Evolutionary conservation across 768 basidiomycete species (phyloP).

Genomic region (Suillus fuscotomentosus): DNA sequence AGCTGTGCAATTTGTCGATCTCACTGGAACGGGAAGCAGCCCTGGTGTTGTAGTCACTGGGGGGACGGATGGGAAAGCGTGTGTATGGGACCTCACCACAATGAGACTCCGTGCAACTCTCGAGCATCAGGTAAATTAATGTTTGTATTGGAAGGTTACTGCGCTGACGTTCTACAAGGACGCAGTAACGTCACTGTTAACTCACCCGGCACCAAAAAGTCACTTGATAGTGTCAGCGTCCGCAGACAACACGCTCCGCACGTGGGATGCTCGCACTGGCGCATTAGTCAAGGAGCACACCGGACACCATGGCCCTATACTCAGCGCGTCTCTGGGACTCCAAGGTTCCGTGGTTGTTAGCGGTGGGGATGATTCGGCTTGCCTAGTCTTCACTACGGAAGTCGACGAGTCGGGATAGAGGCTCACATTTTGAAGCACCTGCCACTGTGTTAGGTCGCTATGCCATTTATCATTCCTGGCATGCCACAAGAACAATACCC

Average conservation of each 20-base stretch:
- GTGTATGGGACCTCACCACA: slow-evolving; percentile 91
- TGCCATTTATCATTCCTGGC: background rate
- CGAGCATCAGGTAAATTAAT: slow-evolving; percentile 66
- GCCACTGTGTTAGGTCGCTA: background rate
- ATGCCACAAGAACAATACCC: background rate
- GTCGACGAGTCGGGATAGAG: slow-evolving; percentile 13
- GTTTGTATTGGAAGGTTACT: background rate
- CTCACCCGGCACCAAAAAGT: slow-evolving; percentile 70
- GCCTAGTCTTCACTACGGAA: slow-evolving; percentile 78
- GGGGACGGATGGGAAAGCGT: slow-evolving; percentile 91
- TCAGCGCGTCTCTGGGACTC: slow-evolving; percentile 70
- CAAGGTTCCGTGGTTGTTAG: slow-evolving; percentile 76
- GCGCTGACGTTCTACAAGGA: slow-evolving; percentile 49
- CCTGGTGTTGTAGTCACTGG: slow-evolving; percentile 77
- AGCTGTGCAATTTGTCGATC: slow-evolving; percentile 78
- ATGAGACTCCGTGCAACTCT: slow-evolving; percentile 82
- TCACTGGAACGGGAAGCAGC: slow-evolving; percentile 53
- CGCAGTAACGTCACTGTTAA: slow-evolving; percentile 77
- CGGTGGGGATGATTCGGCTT: slow-evolving; percentile 88
- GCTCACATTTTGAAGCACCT: background rate
- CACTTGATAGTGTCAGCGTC: slow-evolving; percentile 84
- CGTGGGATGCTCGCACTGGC: slow-evolving; percentile 93
- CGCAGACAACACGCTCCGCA: slow-evolving; percentile 81
- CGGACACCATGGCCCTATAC: slow-evolving; percentile 78
- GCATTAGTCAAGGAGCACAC: slow-evolving; percentile 73